A percentile compares a stretch with the other conserved stretches of the same genome.
Evolutionary conservation across 148 eudicot genomes (phyloP).

Genomic region (Rhododendron molle): DNA sequence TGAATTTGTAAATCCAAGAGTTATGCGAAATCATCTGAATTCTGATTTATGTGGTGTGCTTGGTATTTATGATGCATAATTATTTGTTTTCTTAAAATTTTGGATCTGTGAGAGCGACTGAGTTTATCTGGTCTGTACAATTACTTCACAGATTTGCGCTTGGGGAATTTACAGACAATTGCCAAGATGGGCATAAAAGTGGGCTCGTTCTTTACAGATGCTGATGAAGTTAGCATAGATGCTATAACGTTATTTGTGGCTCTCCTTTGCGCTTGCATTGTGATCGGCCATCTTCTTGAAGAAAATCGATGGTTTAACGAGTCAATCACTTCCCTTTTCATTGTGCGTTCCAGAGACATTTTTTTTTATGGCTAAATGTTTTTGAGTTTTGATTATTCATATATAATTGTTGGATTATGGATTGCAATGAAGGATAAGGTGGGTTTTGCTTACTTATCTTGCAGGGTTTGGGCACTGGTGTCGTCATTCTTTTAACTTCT

Average conservation of each 20-base stretch:
- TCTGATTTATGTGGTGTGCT: background rate
- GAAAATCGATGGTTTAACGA: conserved; percentile 39
- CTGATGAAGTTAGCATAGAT: conserved; percentile 20
- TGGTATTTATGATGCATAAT: background rate
- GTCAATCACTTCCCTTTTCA: conserved; percentile 30
- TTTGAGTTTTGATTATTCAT: too few relatives aligned
- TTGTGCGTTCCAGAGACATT: conserved; percentile 19
- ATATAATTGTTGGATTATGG: background rate
- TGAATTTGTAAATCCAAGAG: background rate
- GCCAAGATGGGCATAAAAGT: conserved; percentile 13
- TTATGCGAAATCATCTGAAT: background rate
- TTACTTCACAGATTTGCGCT: background rate
- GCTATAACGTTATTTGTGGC: conserved; percentile 31
- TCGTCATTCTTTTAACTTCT: conserved; percentile 24
- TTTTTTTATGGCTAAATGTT: background rate
- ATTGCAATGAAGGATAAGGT: background rate
- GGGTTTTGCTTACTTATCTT: background rate
- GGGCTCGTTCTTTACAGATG: conserved; percentile 11
- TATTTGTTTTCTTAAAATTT: background rate
- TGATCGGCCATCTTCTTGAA: conserved; percentile 38
- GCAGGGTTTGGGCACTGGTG: conserved; percentile 52
- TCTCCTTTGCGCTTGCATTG: conserved; percentile 38
- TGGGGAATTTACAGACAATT: conserved; percentile 8
- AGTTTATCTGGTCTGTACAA: too few relatives aligned
- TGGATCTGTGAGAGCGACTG: background rate